A percentile compares a stretch with the other conserved stretches of the same genome.
These are phyloP conservation scores for Phytophthora ramorum DNA, from an alignment of 352 stramenopile species.

Conservation along the genomic window DNA sequence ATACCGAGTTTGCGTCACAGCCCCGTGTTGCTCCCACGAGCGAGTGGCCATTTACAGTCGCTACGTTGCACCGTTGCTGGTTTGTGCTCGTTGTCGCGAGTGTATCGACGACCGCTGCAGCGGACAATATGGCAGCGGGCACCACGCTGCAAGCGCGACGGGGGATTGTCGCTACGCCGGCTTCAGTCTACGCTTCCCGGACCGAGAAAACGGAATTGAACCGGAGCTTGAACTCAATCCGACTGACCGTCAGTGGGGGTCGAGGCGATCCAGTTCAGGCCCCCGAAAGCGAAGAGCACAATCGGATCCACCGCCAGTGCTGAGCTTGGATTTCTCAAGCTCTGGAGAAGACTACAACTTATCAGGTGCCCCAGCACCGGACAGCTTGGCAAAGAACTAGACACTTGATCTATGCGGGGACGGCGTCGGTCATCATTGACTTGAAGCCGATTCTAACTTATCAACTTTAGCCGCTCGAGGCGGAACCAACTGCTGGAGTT, in stretches of 20 bases:
- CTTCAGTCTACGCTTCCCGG: constrained; percentile 12
- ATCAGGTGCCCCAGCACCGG: not conserved
- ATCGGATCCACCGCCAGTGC: constrained; percentile 17
- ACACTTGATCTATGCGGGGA: not conserved
- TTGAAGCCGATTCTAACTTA: too few relatives aligned
- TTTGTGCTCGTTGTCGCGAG: constrained; percentile 38
- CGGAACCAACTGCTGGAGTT: not conserved
- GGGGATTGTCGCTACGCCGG: constrained; percentile 25
- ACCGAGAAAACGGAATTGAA: constrained; percentile 10
- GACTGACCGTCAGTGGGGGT: constrained; percentile 2
- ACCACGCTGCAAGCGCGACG: not conserved
- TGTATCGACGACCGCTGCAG: constrained; percentile 34
- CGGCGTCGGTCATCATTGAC: too few relatives aligned
- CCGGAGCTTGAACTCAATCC: constrained; percentile 21
- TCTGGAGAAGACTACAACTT: constrained; percentile 27
- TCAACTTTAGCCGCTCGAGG: not conserved
- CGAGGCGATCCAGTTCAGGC: not conserved
- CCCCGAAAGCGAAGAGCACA: constrained; percentile 16
- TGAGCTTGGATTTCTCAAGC: constrained; percentile 24
- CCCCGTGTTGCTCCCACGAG: constrained; percentile 33
- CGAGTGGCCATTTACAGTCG: constrained; percentile 44
- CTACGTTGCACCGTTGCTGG: constrained; percentile 31
- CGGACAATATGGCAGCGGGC: not conserved
- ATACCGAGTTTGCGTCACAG: constrained; percentile 35
- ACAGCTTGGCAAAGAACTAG: not conserved